phyloP scores from a whole-genome alignment of 2,329 filamentous ascomycete species.

The Verticillium tricorpus region DNA sequence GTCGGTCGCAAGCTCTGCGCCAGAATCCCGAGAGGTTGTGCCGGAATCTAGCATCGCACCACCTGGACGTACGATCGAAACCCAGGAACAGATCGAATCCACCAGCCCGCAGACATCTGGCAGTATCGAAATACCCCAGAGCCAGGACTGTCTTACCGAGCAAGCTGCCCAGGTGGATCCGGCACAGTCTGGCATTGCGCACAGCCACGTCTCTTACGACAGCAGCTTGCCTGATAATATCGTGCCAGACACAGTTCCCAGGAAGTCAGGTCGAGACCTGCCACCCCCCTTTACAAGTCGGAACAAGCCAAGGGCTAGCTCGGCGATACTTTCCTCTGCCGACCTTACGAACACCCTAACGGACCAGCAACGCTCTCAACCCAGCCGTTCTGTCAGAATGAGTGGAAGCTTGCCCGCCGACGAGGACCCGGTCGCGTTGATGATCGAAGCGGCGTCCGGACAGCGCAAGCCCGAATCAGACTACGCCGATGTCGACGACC shows the following conservation, averaged over 20 bases:
- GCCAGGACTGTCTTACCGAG: background rate
- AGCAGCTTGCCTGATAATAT: constrained; percentile 4
- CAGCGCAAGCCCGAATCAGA: constrained; percentile 6
- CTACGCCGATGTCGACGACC: background rate
- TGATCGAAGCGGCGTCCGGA: constrained; percentile 7
- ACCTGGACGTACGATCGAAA: background rate
- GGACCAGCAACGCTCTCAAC: background rate
- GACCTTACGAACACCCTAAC: no score
- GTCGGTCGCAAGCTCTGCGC: background rate
- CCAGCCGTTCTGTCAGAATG: background rate
- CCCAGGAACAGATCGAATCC: background rate
- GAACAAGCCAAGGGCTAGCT: background rate
- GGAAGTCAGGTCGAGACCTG: constrained; percentile 1
- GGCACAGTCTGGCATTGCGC: constrained; percentile 1
- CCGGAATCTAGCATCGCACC: background rate
- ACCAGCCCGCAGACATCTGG: background rate
- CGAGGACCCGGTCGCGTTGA: background rate
- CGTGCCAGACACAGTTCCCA: constrained; percentile 13
- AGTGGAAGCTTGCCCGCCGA: background rate
- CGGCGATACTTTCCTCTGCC: background rate
- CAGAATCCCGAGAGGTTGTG: background rate
- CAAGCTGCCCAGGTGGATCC: constrained; percentile 12
- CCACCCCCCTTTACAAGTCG: no score
- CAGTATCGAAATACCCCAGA: background rate
- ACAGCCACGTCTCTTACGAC: background rate